A percentile compares a stretch with the other conserved stretches of the same genome.
phyloP scores from a whole-genome alignment of 805 yeast genomes.

The Jamesozyma spencerorum region DNA sequence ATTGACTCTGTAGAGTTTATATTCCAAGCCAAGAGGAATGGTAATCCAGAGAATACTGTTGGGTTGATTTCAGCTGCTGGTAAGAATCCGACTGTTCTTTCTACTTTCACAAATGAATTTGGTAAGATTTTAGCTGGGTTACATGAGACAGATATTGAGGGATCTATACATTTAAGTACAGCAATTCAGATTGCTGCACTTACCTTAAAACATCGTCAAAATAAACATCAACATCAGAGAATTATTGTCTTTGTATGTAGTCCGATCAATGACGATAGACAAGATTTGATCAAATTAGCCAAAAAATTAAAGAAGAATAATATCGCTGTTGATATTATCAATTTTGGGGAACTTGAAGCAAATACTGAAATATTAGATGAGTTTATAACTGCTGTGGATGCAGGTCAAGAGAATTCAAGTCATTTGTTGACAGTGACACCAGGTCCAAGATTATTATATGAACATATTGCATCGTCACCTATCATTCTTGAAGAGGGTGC shows the following conservation, averaged over 20 bases:
- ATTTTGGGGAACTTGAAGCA: constrained; percentile 78
- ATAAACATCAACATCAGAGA: constrained; percentile 84
- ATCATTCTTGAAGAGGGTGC: constrained; percentile 56
- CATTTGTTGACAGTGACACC: constrained; percentile 84
- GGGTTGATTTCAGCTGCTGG: constrained; percentile 85
- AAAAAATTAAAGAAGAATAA: constrained; percentile 89
- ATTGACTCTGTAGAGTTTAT: constrained; percentile 79
- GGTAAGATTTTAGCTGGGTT: constrained; percentile 79
- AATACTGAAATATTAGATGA: constrained; percentile 74
- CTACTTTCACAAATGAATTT: constrained; percentile 77
- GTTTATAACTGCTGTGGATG: constrained; percentile 62
- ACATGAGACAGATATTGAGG: constrained; percentile 67
- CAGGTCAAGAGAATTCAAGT: constrained; percentile 54
- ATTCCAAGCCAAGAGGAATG: constrained; percentile 74
- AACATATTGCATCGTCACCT: constrained; percentile 67
- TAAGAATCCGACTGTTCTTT: constrained; percentile 72
- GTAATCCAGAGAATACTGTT: constrained; percentile 91
- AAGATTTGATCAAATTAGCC: constrained; percentile 74
- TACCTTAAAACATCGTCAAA: constrained; percentile 93
- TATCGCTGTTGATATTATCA: constrained; percentile 79
- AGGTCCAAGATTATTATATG: constrained; percentile 76
- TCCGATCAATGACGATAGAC: constrained; percentile 59
- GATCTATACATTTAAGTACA: constrained; percentile 58
- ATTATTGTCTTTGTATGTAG: constrained; percentile 84
- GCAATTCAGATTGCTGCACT: constrained; percentile 89